phyloP scores from a whole-genome alignment of 768 basidiomycete genomes.

The Lactarius deliciosus region DNA sequence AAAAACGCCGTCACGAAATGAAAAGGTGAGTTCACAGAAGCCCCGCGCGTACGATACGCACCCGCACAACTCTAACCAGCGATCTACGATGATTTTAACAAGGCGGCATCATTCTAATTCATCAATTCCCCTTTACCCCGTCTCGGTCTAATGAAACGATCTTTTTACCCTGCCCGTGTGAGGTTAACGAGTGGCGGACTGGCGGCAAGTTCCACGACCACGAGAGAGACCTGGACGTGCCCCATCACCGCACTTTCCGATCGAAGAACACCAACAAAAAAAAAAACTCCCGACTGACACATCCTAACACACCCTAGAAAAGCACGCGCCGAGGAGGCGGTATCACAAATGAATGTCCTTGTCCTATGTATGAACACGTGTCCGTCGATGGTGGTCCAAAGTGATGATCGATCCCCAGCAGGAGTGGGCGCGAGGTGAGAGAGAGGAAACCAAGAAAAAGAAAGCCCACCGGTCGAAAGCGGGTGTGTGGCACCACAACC shows the following conservation, averaged over 20 bases:
- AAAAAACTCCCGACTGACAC: not conserved
- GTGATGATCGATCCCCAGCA: not conserved
- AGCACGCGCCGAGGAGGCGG: not conserved
- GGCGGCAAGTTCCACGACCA: not conserved
- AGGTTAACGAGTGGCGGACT: not conserved
- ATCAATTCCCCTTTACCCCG: not conserved
- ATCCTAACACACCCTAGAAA: not conserved
- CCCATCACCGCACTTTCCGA: not conserved
- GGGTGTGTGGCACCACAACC: not conserved
- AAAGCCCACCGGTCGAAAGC: not conserved
- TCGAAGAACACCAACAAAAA: not conserved
- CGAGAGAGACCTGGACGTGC: not conserved
- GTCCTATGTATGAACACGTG: not conserved
- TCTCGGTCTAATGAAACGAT: not conserved
- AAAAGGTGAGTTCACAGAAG: not conserved
- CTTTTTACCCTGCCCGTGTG: not conserved
- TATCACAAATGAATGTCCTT: slow-evolving; percentile 1
- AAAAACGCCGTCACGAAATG: not conserved
- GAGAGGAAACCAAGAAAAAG: not conserved
- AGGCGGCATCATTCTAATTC: not conserved
- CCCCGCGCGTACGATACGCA: not conserved
- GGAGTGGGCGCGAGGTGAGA: too few relatives aligned
- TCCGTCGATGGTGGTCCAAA: not conserved
- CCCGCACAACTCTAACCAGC: not conserved
- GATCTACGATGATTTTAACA: not conserved